phyloP scores from a whole-genome alignment of 352 stramenopile genomes.

The Globisporangium viniferum region DNA sequence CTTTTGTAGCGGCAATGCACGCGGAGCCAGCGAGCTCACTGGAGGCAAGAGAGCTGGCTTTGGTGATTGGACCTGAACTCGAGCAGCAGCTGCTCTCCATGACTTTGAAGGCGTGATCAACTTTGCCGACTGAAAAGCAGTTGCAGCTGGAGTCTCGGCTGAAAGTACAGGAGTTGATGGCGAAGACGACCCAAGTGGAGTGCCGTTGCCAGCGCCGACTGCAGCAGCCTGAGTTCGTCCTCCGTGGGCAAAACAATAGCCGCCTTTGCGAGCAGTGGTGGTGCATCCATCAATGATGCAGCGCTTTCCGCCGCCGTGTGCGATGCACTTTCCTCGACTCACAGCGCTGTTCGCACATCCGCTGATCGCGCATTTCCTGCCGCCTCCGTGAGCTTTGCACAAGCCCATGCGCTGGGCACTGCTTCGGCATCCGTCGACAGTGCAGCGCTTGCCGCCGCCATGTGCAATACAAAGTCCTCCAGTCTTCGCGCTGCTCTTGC shows the following conservation, averaged over 20 bases:
- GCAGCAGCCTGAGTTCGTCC: constrained; percentile 22
- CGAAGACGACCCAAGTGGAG: not conserved
- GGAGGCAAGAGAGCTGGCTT: constrained; percentile 9
- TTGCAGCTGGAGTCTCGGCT: not conserved
- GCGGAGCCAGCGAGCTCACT: constrained; percentile 12
- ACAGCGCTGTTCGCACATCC: constrained; percentile 77
- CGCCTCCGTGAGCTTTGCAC: constrained; percentile 84
- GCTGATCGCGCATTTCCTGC: constrained; percentile 63
- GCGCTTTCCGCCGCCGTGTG: constrained; percentile 78
- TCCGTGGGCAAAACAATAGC: constrained; percentile 82
- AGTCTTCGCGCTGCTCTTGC: constrained; percentile 81
- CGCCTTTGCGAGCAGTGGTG: constrained; percentile 76
- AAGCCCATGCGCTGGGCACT: constrained; percentile 79
- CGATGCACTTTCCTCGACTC: constrained; percentile 80
- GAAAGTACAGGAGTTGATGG: not conserved
- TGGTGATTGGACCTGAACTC: constrained; percentile 5
- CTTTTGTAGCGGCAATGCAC: not conserved
- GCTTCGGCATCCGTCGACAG: constrained; percentile 62
- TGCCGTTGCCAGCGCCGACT: constrained; percentile 10
- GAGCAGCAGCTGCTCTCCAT: constrained; percentile 12
- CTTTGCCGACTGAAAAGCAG: not conserved
- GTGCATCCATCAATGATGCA: constrained; percentile 70
- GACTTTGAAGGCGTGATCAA: constrained; percentile 13
- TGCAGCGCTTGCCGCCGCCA: constrained; percentile 80
- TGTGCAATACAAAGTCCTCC: constrained; percentile 81